These are phyloP conservation scores for Verticillium klebahnii DNA, from an alignment of 2,329 filamentous ascomycete species.

Conservation along the genomic window DNA sequence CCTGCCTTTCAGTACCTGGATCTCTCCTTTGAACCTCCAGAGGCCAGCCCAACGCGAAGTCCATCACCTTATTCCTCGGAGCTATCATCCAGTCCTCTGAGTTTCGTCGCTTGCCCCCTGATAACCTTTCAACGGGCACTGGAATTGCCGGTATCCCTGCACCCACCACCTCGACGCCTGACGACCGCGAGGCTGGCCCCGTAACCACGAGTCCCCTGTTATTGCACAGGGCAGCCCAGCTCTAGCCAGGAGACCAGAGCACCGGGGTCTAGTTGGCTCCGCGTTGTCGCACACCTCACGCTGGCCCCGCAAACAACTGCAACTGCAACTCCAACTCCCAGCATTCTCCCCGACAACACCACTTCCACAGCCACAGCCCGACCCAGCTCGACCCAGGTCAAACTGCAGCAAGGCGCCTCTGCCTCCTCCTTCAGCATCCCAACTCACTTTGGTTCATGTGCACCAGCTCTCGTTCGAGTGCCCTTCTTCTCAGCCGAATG, in stretches of 20 bases:
- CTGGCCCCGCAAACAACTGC: slow-evolving; percentile 15
- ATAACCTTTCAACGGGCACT: not conserved
- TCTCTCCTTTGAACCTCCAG: not conserved
- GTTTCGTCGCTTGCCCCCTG: not conserved
- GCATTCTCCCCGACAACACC: slow-evolving; percentile 2
- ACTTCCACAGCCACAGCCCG: slow-evolving; percentile 9
- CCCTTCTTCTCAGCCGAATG: not conserved
- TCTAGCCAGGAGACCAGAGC: not conserved
- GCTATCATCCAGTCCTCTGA: not conserved
- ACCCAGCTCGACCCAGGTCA: not conserved
- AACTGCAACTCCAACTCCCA: slow-evolving; percentile 10
- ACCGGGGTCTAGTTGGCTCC: slow-evolving; percentile 3
- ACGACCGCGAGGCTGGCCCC: not conserved
- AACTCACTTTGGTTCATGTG: not conserved
- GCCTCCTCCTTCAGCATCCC: not conserved
- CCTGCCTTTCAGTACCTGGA: not conserved
- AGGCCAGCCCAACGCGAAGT: not conserved
- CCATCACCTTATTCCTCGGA: not conserved
- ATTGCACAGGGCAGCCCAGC: not conserved
- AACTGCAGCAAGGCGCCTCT: not conserved
- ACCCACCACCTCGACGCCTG: not conserved
- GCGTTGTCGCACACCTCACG: slow-evolving; percentile 12
- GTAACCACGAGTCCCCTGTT: not conserved
- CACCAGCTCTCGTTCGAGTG: not conserved
- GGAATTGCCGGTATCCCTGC: not conserved